These are phyloP conservation scores for Ophiostoma himal-ulmi DNA, from an alignment of 2,329 filamentous ascomycete genomes.

Conservation along the genomic window DNA sequence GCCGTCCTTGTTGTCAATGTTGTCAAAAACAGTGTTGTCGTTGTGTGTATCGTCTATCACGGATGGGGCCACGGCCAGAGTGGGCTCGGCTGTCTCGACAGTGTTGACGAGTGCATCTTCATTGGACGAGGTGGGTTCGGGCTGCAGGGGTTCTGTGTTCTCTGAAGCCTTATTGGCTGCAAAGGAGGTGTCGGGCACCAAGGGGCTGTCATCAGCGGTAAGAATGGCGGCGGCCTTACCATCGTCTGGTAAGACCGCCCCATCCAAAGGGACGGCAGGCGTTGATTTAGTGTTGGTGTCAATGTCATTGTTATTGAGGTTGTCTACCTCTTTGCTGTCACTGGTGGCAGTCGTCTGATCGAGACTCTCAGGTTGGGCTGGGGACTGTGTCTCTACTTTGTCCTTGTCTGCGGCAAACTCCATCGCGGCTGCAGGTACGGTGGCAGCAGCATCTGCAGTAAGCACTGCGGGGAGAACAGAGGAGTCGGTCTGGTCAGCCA, in stretches of 20 bases:
- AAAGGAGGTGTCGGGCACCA: slow-evolving; percentile 14
- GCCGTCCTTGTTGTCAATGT: slow-evolving; percentile 7
- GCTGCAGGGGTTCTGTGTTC: not conserved
- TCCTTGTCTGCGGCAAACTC: not conserved
- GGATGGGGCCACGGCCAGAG: not conserved
- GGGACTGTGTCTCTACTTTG: not conserved
- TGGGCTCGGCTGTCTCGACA: slow-evolving; percentile 2
- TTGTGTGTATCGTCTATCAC: not conserved
- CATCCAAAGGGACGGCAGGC: slow-evolving; percentile 3
- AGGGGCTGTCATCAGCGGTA: not conserved
- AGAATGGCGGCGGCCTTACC: not conserved
- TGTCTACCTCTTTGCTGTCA: slow-evolving; percentile 10
- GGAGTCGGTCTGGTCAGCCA: not conserved
- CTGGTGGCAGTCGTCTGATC: not conserved
- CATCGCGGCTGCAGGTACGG: not conserved
- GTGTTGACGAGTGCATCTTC: not conserved
- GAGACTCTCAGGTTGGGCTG: not conserved
- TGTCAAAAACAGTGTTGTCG: slow-evolving; percentile 4
- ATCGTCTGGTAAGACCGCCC: slow-evolving; percentile 8
- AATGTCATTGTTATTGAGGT: not conserved
- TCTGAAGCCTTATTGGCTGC: slow-evolving; percentile 15
- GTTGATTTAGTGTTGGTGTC: not conserved
- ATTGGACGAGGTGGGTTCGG: not conserved
- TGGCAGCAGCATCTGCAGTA: not conserved
- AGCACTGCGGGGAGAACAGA: not conserved